A percentile compares a stretch with the other conserved stretches of the same genome.
Evolutionary conservation across 305 asterid species (phyloP).

Genomic region (Fraxinus greggii): DNA sequence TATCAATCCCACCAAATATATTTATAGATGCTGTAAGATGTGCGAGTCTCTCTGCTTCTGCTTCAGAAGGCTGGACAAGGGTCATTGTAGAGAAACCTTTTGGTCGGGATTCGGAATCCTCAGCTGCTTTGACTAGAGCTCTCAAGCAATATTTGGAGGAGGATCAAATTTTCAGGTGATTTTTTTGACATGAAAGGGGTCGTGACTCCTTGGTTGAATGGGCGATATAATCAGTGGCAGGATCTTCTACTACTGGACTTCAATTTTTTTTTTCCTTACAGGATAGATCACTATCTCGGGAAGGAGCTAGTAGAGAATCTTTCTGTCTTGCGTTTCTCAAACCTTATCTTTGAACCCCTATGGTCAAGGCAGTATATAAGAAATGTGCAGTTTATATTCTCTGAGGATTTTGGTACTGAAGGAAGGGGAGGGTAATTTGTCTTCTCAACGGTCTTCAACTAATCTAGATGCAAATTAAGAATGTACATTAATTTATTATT

Average conservation of each 20-base stretch:
- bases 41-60: conserved; percentile 83
- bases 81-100: conserved; percentile 98
- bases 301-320: conserved; percentile 98
- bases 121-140: conserved; percentile 81
- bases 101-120: conserved; percentile 93
- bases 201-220: not conserved
- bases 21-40: conserved; percentile 81
- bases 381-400: conserved; percentile 90
- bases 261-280: conserved; percentile 32
- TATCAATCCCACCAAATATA: conserved; percentile 94
- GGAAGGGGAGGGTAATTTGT: conserved; percentile 93
- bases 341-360: conserved; percentile 87
- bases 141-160: conserved; percentile 81
- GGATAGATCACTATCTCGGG: conserved; percentile 98
- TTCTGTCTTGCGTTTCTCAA: conserved; percentile 90
- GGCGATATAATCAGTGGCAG: not conserved
- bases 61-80: conserved; percentile 87
- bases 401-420: conserved; percentile 98
- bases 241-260: not conserved
- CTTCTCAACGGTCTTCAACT: conserved; percentile 16
- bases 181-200: not conserved
- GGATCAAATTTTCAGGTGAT: conserved; percentile 88
- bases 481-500: conserved; percentile 11
- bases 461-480: not conserved
- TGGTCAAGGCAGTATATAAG: conserved; percentile 97